Evolutionary conservation across 139 green algal species (phyloP), one percentile per base, ranked within the genome.

Genomic region (Volvox africanus): DNA sequence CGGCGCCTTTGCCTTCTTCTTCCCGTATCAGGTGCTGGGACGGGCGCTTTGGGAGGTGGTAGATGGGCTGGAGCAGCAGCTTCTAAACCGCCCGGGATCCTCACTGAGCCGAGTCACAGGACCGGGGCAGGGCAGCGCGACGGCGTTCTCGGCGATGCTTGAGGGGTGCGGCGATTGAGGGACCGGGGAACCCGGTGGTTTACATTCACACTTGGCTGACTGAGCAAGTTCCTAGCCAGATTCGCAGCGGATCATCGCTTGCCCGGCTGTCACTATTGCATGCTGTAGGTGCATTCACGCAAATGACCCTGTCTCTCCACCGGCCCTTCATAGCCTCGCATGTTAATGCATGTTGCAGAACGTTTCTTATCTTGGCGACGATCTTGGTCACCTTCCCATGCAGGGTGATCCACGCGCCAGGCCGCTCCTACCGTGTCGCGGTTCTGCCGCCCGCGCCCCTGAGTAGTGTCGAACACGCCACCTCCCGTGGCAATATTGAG

Each of bases 41-140:
- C 28, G 69, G 20, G 37, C n/a, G 1, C 37, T 89, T 20, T 89
- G 85, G 85, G 85, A 89, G 85, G 21, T 89, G 69, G n/a, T 89
- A n/a, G 44, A 61, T 36, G 85, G n/a, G 21, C 1, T 68, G 24
- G 67, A 33, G 18, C 30, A 68, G 36, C 61, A 88, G 80, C 44
- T 77, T 0, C 16, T 67, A 33, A 3, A 24, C 32, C 50, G 80
- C 26, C 28, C 28, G 50, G 50, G 19, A 55, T 73, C 50, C 50
- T 73, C 80, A 18, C 19, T 50, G 24, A 37, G 65, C 50, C 61
- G n/a, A 32, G 26, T 30, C 17, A 75, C 6, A 16, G 61, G 6
- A 14, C 61, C 3, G 21, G 21, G 36, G 36, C n/a, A 81, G 75
- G 78, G 37, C 78, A 86, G 37, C 80, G 80, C 80, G 12, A 26